These are phyloP conservation scores for Misopates orontium DNA, from an alignment of 257 asterid genomes.

Conservation along the genomic window DNA sequence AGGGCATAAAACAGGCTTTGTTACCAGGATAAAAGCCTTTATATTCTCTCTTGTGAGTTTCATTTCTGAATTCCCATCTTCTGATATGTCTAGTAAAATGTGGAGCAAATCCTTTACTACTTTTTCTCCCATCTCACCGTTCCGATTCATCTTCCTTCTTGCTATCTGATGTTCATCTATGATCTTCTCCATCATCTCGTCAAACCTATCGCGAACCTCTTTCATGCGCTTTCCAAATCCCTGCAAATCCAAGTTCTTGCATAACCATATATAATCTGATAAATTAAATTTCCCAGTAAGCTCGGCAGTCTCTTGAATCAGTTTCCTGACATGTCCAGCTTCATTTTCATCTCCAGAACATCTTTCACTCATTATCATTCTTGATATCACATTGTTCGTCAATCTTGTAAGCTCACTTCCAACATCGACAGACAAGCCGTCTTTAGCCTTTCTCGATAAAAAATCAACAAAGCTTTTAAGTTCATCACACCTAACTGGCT, in stretches of 20 bases:
- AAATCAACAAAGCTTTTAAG: conserved; percentile 29
- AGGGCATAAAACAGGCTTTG: background rate
- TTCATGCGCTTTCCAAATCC: conserved; percentile 54
- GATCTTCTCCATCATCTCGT: conserved; percentile 64
- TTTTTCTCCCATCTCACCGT: conserved; percentile 19
- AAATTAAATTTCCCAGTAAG: conserved; percentile 60
- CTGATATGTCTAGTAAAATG: conserved; percentile 62
- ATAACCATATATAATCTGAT: conserved; percentile 64
- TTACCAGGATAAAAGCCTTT: conserved; percentile 75
- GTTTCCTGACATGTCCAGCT: conserved; percentile 50
- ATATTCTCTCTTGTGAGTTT: conserved; percentile 58
- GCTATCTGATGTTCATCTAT: conserved; percentile 47
- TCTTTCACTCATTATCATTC: conserved; percentile 64
- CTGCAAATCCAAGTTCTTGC: conserved; percentile 70
- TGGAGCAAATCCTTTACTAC: conserved; percentile 54
- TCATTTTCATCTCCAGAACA: conserved; percentile 54
- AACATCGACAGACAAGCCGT: conserved; percentile 43
- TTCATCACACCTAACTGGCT: conserved; percentile 56
- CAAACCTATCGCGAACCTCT: conserved; percentile 49
- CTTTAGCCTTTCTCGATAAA: conserved; percentile 31
- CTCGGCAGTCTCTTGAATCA: conserved; percentile 54
- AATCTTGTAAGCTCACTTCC: conserved; percentile 57
- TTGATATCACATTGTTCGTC: conserved; percentile 57
- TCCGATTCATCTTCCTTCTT: conserved; percentile 33
- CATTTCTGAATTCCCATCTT: conserved; percentile 48